phyloP scores from a whole-genome alignment of 1,284 basidiomycete genomes.

The Leccinum pachyderme region DNA sequence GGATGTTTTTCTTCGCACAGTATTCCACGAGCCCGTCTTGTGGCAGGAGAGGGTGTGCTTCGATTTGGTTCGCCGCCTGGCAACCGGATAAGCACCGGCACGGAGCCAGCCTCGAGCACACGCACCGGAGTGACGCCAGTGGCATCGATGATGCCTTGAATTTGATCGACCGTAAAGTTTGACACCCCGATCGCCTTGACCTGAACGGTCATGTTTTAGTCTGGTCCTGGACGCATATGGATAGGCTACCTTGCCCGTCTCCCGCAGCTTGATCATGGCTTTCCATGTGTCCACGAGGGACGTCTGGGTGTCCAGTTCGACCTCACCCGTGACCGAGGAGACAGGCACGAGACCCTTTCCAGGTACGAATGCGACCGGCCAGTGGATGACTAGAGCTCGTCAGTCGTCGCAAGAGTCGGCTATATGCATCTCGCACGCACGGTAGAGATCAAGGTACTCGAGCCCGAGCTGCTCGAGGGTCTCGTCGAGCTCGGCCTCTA shows the following conservation, averaged over 20 bases:
- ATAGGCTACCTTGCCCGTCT: slow-evolving; percentile 41
- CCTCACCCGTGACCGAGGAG: slow-evolving; percentile 42
- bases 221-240: background rate
- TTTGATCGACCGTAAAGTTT: slow-evolving; percentile 71
- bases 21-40: slow-evolving; percentile 70
- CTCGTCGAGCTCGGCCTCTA: slow-evolving; percentile 73
- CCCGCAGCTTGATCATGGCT: slow-evolving; percentile 63
- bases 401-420: background rate
- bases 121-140: slow-evolving; percentile 72
- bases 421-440: slow-evolving; percentile 36
- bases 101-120: background rate
- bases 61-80: slow-evolving; percentile 76
- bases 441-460: slow-evolving; percentile 79
- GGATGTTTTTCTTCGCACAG: slow-evolving; percentile 72
- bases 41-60: slow-evolving; percentile 77
- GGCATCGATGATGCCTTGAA: slow-evolving; percentile 69
- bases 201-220: slow-evolving; percentile 26
- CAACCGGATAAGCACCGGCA: background rate
- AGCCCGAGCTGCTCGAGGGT: slow-evolving; percentile 71
- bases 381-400: slow-evolving; percentile 69
- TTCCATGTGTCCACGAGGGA: slow-evolving; percentile 82
- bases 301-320: slow-evolving; percentile 58
- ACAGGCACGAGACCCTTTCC: slow-evolving; percentile 60
- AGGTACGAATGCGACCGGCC: slow-evolving; percentile 77
- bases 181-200: slow-evolving; percentile 72